Percentiles rank a stretch among this genome's conserved stretches.
phyloP scores from a whole-genome alignment of 2,329 filamentous ascomycete genomes.

The Colletotrichum chrysophilum region DNA sequence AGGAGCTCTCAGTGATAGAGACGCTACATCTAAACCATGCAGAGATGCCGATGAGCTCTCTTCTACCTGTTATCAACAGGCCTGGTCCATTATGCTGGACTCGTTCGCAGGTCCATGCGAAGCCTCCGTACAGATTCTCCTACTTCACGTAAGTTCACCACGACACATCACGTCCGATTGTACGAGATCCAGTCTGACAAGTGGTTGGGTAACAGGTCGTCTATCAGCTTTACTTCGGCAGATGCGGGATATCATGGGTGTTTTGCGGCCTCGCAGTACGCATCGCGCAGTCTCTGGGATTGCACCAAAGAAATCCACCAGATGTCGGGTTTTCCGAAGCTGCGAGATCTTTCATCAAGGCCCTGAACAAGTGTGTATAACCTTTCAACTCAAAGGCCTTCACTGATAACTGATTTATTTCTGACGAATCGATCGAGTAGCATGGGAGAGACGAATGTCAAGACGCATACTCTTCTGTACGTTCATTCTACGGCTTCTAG shows the following conservation, averaged over 20 bases:
- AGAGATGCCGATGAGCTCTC: neutral
- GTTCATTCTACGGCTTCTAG: neutral
- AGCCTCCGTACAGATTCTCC: accelerated
- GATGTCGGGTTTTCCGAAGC: neutral
- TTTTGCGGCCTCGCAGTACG: neutral
- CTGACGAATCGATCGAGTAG: neutral
- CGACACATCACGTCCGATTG: too few species aligned
- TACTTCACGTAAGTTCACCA: neutral
- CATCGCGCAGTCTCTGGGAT: neutral
- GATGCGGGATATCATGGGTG: neutral
- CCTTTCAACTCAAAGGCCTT: accelerated
- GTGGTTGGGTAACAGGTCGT: neutral
- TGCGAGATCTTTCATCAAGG: neutral
- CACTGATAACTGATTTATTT: neutral
- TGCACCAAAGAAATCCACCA: neutral
- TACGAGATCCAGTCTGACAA: too few species aligned
- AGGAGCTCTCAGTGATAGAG: neutral
- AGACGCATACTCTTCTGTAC: neutral
- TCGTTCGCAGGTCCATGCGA: neutral
- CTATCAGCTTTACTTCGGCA: neutral
- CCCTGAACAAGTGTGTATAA: neutral
- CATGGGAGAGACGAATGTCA: neutral
- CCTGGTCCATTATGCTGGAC: neutral
- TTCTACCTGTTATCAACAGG: neutral
- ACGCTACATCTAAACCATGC: neutral